Conservation (phyloP, 768 basidiomycete genomes). For the Boletus subparvulus region DNA sequence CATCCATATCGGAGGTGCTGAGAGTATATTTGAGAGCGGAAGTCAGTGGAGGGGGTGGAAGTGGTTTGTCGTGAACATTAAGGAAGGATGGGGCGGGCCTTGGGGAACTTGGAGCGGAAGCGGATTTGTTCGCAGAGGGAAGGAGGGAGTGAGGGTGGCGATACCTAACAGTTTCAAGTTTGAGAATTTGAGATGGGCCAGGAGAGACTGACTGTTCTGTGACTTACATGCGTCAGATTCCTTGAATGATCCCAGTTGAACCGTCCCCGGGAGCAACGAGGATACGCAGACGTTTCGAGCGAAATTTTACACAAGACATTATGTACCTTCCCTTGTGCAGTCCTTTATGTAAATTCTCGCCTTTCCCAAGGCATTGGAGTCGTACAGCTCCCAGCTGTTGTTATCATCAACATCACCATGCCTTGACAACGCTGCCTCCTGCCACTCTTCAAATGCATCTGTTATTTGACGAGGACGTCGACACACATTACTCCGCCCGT, state of each 20-base stretch:
- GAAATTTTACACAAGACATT: conserved; percentile 12
- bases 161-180: conserved; percentile 12
- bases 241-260: background rate
- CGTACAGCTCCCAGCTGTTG: background rate
- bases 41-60: conserved; percentile 42
- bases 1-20: conserved; percentile 29
- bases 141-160: conserved; percentile 24
- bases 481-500: background rate
- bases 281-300: background rate
- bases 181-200: background rate
- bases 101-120: conserved; percentile 29
- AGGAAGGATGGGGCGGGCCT: conserved; percentile 10
- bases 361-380: conserved; percentile 20
- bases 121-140: conserved; percentile 24
- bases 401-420: background rate
- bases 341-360: conserved; percentile 30
- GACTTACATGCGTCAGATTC: conserved; percentile 25
- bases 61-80: conserved; percentile 35
- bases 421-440: background rate
- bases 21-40: conserved; percentile 17
- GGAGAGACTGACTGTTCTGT: background rate
- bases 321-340: conserved; percentile 16
- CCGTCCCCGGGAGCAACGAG: background rate
- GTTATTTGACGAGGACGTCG: background rate
- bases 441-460: background rate